A percentile compares a stretch with the other conserved stretches of the same genome.
Conservation (phyloP, 306 rosid species). For the Cicer cuneatum region DNA sequence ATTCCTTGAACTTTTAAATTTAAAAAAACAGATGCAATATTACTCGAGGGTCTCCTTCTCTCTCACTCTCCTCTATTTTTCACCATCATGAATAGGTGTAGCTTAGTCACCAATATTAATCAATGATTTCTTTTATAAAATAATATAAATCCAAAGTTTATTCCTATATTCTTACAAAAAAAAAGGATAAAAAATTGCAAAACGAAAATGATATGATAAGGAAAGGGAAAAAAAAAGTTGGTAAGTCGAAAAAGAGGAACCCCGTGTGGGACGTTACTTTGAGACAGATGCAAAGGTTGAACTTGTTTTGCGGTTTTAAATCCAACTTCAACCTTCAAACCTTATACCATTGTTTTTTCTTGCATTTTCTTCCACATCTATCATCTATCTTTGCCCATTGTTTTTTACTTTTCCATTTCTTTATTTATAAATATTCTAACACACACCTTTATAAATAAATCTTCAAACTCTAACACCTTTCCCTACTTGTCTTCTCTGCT, state of each 20-base stretch:
- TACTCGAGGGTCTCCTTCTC: no score
- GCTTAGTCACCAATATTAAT: constrained; percentile 14
- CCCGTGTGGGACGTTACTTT: constrained; percentile 21
- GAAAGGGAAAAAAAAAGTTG: neutral
- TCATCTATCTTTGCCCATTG: constrained; percentile 38
- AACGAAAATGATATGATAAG: neutral
- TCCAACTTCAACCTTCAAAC: constrained; percentile 34
- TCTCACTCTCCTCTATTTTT: constrained; percentile 3
- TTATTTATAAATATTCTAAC: constrained; percentile 18
- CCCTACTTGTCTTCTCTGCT: constrained; percentile 28
- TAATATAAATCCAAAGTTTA: constrained; percentile 15
- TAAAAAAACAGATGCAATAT: no score
- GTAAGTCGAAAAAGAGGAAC: neutral
- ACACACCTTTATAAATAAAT: constrained; percentile 31
- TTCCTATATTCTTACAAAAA: neutral
- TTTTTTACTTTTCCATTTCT: constrained; percentile 36
- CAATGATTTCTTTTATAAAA: neutral
- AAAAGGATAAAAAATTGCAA: neutral
- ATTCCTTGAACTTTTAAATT: no score
- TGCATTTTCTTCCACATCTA: constrained; percentile 8
- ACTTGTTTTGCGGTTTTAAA: constrained; percentile 43
- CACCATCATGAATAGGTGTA: constrained; percentile 11
- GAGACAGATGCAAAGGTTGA: constrained; percentile 33
- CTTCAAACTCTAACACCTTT: neutral
- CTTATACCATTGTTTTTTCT: neutral